Evolutionary conservation across 305 asterid genomes (phyloP).

Genomic region (Andrographis paniculata): DNA sequence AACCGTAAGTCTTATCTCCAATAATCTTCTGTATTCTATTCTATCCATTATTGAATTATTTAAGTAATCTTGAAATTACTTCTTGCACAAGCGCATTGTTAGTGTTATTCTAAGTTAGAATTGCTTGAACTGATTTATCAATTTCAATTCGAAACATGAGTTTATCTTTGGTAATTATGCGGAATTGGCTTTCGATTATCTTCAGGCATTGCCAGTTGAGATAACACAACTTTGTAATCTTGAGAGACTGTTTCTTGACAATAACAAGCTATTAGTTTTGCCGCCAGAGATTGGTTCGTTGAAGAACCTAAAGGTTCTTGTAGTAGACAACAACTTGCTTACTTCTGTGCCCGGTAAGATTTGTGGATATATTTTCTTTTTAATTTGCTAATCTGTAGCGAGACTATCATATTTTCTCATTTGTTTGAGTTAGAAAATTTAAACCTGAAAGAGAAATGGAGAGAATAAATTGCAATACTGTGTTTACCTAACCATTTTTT

Average conservation of each 20-base stretch:
- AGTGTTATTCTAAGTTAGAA: no score
- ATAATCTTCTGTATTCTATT: neutral
- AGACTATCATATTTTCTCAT: no score
- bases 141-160: no score
- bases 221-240: slow-evolving; percentile 78
- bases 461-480: no score
- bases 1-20: slow-evolving; percentile 46
- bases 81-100: no score
- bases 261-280: slow-evolving; percentile 75
- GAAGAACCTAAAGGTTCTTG: slow-evolving; percentile 86
- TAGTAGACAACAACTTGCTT: slow-evolving; percentile 82
- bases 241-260: slow-evolving; percentile 88
- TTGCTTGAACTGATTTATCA: no score
- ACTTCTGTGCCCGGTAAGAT: slow-evolving; percentile 89
- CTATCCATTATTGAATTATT: no score
- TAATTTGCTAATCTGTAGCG: no score
- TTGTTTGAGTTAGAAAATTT: no score
- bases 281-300: slow-evolving; percentile 95
- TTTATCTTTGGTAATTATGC: slow-evolving; percentile 16
- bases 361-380: slow-evolving; percentile 8
- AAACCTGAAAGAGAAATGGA: no score
- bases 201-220: slow-evolving; percentile 84
- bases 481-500: no score
- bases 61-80: no score
- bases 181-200: slow-evolving; percentile 19